A percentile compares a stretch with the other conserved stretches of the same genome.
phyloP scores from a whole-genome alignment of 2,329 filamentous ascomycete species.

The Monilinia laxa region DNA sequence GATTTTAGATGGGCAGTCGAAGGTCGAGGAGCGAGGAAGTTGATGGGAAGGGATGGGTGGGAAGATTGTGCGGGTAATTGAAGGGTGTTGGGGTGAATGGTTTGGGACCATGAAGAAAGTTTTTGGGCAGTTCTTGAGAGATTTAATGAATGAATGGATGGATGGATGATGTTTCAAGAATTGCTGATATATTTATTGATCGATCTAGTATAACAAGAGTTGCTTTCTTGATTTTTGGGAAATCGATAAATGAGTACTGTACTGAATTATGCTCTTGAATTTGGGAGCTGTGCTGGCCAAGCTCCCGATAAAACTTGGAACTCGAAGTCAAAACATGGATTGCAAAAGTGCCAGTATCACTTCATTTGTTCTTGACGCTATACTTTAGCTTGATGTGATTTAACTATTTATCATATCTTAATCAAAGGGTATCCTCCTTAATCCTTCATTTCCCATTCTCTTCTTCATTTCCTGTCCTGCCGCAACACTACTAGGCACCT shows the following conservation, averaged over 20 bases:
- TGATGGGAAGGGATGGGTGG: too few species aligned
- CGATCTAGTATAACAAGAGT: background rate
- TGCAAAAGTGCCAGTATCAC: background rate
- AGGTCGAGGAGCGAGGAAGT: too few species aligned
- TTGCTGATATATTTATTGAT: background rate
- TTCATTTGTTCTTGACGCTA: background rate
- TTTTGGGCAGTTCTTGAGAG: too few species aligned
- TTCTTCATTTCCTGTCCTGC: slow-evolving; percentile 89
- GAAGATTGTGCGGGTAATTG: too few species aligned
- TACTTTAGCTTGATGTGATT: background rate
- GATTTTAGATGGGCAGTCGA: too few species aligned
- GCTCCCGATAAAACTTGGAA: background rate
- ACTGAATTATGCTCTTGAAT: background rate
- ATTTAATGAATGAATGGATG: too few species aligned
- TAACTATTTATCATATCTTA: slow-evolving; percentile 43
- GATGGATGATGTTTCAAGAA: background rate
- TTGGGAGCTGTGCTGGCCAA: background rate
- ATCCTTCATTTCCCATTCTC: slow-evolving; percentile 55
- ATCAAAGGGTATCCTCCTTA: slow-evolving; percentile 81
- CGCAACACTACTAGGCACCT: slow-evolving; percentile 90
- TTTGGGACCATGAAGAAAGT: too few species aligned
- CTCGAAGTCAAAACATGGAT: background rate
- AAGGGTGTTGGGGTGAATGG: too few species aligned
- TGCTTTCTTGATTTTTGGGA: background rate
- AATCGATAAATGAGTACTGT: background rate